phyloP scores from a whole-genome alignment of 208 protist species.

The Porcisia hertigi region DNA sequence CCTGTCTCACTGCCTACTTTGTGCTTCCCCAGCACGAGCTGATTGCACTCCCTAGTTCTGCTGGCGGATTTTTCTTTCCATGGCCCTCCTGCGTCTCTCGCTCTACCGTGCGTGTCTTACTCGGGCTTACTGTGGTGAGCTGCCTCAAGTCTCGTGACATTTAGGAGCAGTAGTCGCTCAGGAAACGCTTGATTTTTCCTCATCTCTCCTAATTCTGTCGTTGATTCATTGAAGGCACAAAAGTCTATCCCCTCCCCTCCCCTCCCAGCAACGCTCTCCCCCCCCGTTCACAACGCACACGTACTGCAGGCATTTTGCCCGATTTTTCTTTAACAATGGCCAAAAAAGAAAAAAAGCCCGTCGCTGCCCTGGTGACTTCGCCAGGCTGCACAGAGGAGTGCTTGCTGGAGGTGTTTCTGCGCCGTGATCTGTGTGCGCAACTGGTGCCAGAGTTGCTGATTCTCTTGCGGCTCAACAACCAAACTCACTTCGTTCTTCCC shows the following conservation, averaged over 20 bases:
- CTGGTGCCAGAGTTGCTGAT: conserved; percentile 16
- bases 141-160: background rate
- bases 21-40: background rate
- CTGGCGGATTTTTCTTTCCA: background rate
- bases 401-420: conserved; percentile 26
- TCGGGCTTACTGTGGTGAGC: background rate
- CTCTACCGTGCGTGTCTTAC: background rate
- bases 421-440: background rate
- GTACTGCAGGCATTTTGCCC: background rate
- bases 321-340: conserved; percentile 9
- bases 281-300: background rate
- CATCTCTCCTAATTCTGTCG: background rate
- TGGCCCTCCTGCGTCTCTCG: background rate
- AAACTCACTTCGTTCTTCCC: conserved; percentile 15
- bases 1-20: background rate
- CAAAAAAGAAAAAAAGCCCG: conserved; percentile 27
- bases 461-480: conserved; percentile 25
- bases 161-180: background rate
- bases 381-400: conserved; percentile 18
- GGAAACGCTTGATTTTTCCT: background rate
- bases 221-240: background rate
- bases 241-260: background rate
- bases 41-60: background rate
- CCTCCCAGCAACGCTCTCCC: background rate
- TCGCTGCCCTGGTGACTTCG: background rate